phyloP scores from a whole-genome alignment of 345 rosid genomes.

The Hibiscus trionum region DNA sequence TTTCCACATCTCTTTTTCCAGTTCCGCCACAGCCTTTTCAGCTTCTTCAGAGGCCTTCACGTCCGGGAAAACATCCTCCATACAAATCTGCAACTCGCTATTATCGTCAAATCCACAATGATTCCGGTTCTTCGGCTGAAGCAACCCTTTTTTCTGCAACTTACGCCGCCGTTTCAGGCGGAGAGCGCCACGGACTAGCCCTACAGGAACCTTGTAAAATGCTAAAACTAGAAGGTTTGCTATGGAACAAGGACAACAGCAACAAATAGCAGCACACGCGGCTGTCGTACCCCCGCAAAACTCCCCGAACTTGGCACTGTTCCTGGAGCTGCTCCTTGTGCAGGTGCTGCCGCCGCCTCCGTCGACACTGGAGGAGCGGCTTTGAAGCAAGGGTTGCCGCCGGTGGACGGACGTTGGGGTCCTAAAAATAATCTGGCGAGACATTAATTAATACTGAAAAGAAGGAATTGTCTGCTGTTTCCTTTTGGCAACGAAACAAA shows the following conservation, averaged over 20 bases:
- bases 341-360: neutral
- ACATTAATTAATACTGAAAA: neutral
- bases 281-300: conserved; percentile 55
- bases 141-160: conserved; percentile 24
- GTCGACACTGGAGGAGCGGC: conserved; percentile 17
- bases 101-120: conserved; percentile 28
- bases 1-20: conserved; percentile 58
- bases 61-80: conserved; percentile 1
- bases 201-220: conserved; percentile 47
- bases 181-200: conserved; percentile 44
- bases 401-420: neutral
- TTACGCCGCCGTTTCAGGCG: conserved; percentile 30
- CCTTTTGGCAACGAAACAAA: conserved; percentile 1
- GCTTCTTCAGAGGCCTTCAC: conserved; percentile 9
- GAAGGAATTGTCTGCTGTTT: neutral
- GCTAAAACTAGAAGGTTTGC: conserved; percentile 47
- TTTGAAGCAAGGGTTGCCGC: conserved; percentile 13
- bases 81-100: conserved; percentile 23
- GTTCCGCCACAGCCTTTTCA: conserved; percentile 26
- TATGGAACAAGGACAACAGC: conserved; percentile 63
- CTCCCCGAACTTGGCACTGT: conserved; percentile 28
- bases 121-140: conserved; percentile 22
- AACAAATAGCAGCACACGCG: conserved; percentile 68
- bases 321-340: neutral
- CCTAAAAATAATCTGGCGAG: neutral